A percentile compares a stretch with the other conserved stretches of the same genome.
Evolutionary conservation across 306 rosid species (phyloP).

Genomic region (Lagenaria siceraria): DNA sequence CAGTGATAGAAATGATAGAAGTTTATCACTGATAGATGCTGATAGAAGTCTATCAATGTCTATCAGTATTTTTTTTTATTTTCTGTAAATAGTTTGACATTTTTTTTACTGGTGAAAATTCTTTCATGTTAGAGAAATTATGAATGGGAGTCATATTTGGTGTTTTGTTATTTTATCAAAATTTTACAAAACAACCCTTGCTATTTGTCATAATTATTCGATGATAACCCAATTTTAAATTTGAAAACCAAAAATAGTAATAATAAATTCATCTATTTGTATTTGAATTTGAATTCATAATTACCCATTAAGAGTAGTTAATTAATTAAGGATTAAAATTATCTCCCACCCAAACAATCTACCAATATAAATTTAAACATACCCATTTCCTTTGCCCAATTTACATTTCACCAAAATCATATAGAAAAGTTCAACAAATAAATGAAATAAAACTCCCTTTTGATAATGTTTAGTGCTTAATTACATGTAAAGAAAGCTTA

Average conservation of each 20-base stretch:
- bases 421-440: neutral
- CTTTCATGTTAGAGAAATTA: too few relatives aligned
- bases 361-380: neutral
- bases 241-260: neutral
- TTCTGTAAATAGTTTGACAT: too few relatives aligned
- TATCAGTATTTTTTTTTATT: too few relatives aligned
- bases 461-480: neutral
- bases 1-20: too few relatives aligned
- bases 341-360: neutral
- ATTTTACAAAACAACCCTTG: too few relatives aligned
- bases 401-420: neutral
- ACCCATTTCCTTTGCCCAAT: neutral
- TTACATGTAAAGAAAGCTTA: neutral
- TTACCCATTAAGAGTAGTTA: neutral
- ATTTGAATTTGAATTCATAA: neutral
- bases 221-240: neutral
- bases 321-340: neutral
- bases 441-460: neutral
- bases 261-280: neutral
- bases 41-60: too few relatives aligned
- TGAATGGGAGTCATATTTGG: too few relatives aligned
- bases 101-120: too few relatives aligned
- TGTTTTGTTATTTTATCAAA: neutral
- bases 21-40: too few relatives aligned
- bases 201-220: neutral